phyloP scores from a whole-genome alignment of 192 early-diverging fungal species.

The Backusella circina region DNA sequence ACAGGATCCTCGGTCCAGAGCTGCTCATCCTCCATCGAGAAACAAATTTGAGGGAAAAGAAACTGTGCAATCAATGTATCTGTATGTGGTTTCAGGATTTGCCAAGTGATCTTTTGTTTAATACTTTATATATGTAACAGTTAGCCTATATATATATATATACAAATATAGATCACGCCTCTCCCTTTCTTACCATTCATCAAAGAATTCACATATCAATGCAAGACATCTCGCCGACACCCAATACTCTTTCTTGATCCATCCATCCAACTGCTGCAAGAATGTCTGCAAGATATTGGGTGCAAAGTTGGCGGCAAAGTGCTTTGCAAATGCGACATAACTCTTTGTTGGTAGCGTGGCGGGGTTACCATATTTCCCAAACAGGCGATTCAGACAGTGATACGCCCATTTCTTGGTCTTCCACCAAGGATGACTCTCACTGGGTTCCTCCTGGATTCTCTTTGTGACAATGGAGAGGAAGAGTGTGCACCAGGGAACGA shows the following conservation, averaged over 20 bases:
- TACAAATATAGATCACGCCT: neutral
- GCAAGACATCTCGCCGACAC: conserved; percentile 68
- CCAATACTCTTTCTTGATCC: conserved; percentile 67
- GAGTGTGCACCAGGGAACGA: conserved; percentile 89
- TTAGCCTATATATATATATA: neutral
- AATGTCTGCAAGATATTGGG: conserved; percentile 85
- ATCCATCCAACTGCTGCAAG: conserved; percentile 79
- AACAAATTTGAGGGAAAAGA: conserved; percentile 91
- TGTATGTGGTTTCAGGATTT: conserved; percentile 82
- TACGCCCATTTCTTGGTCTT: conserved; percentile 96
- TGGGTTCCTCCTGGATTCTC: conserved; percentile 52
- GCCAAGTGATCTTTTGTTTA: conserved; percentile 88
- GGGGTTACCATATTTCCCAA: conserved; percentile 70
- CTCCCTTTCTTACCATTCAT: conserved; percentile 52
- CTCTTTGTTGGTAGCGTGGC: conserved; percentile 48
- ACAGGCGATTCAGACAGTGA: conserved; percentile 81
- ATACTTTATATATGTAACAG: conserved; percentile 42
- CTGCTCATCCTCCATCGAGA: conserved; percentile 76
- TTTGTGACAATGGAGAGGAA: conserved; percentile 79
- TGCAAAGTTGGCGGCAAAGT: conserved; percentile 84
- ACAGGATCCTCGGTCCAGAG: conserved; percentile 92
- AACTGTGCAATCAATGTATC: conserved; percentile 76
- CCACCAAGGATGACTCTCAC: conserved; percentile 79
- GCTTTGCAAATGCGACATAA: conserved; percentile 67
- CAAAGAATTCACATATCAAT: conserved; percentile 71